Evolutionary conservation across 2,329 filamentous ascomycete genomes (phyloP).

Genomic region (Aureobasidium sp.): DNA sequence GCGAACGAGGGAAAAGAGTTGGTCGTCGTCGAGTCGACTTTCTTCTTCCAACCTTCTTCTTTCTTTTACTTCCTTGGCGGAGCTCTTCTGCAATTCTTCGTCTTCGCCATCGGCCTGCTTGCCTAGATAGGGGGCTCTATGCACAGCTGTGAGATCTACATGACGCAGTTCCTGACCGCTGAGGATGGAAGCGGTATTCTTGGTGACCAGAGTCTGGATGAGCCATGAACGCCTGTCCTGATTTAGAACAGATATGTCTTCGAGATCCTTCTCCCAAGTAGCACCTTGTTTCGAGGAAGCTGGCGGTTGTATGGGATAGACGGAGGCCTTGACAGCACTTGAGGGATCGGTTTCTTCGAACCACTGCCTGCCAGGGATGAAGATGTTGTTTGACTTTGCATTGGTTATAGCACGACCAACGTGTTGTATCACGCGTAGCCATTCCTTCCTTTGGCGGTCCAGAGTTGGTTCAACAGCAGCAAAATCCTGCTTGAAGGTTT

Average conservation of each 20-base stretch:
- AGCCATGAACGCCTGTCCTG: not conserved
- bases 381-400: not conserved
- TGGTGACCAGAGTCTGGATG: not conserved
- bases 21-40: conserved; percentile 1
- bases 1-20: not conserved
- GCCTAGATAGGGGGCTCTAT: not conserved
- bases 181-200: not conserved
- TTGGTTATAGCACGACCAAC: not conserved
- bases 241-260: not conserved
- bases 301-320: not conserved
- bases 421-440: not conserved
- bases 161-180: not conserved
- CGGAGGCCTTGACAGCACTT: not conserved
- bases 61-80: not conserved
- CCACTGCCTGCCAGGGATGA: not conserved
- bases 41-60: conserved; percentile 9
- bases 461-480: not conserved
- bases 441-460: not conserved
- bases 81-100: not conserved
- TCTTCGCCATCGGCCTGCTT: not conserved
- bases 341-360: not conserved
- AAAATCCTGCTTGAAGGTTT: not conserved
- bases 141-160: not conserved
- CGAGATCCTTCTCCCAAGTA: not conserved
- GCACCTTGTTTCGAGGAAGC: not conserved